Evolutionary conservation across 371 early-diverging fungal species (phyloP).

Genomic region (Mortierella sp.): DNA sequence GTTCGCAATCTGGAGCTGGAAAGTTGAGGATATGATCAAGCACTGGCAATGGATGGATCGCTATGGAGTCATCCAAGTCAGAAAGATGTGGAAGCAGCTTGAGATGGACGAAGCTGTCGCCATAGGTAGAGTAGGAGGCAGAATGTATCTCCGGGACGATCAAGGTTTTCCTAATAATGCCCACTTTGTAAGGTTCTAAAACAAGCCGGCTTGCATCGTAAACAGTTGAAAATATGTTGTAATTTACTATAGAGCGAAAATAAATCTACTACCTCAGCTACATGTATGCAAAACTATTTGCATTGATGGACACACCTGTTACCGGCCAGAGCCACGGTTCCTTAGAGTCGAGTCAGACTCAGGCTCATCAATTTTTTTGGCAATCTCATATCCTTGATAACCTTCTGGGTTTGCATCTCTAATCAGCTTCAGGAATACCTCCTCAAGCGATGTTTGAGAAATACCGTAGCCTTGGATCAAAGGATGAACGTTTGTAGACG

Average conservation of each 20-base stretch:
- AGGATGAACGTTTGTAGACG: slow-evolving; percentile 14
- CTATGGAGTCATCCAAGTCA: slow-evolving; percentile 54
- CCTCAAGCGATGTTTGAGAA: slow-evolving; percentile 77
- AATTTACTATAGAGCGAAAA: too few species aligned
- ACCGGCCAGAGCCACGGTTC: slow-evolving; percentile 27
- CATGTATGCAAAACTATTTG: background rate
- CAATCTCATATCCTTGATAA: slow-evolving; percentile 54
- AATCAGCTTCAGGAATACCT: slow-evolving; percentile 66
- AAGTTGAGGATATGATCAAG: slow-evolving; percentile 55
- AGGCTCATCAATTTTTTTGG: slow-evolving; percentile 26
- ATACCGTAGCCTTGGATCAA: slow-evolving; percentile 74
- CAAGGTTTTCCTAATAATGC: slow-evolving; percentile 26
- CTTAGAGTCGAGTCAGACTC: slow-evolving; percentile 23
- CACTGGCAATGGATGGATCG: slow-evolving; percentile 59
- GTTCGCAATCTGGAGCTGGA: slow-evolving; percentile 59
- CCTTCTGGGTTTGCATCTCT: slow-evolving; percentile 59
- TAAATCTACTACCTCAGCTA: too few species aligned
- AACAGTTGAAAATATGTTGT: too few species aligned
- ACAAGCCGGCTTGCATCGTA: too few species aligned
- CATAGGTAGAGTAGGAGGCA: slow-evolving; percentile 36
- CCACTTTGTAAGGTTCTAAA: slow-evolving; percentile 27
- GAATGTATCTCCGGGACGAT: slow-evolving; percentile 43
- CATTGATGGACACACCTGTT: too few species aligned
- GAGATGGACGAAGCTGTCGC: slow-evolving; percentile 48
- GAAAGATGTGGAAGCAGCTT: slow-evolving; percentile 56